Conservation (phyloP, 768 basidiomycete genomes). For the Auricularia auricula-judae region DNA sequence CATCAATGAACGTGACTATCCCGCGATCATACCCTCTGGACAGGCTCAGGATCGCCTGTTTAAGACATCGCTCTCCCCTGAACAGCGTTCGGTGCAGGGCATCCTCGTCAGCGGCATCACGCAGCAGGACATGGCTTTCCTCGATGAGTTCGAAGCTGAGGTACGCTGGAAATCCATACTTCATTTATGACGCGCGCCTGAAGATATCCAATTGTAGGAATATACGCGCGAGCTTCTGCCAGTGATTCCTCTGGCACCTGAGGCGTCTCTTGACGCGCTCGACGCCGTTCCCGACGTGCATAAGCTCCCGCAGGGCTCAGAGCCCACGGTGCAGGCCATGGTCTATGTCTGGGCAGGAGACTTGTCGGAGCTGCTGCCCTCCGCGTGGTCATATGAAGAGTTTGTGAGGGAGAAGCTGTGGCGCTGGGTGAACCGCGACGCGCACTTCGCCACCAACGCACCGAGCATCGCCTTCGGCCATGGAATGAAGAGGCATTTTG, state of each 20-base stretch:
- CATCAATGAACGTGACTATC: conserved; percentile 21
- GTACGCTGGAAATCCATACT: conserved; percentile 7
- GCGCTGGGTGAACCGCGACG: neutral
- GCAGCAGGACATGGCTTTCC: conserved; percentile 16
- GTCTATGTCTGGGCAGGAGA: neutral
- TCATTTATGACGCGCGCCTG: neutral
- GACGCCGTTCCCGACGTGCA: neutral
- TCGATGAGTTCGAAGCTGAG: conserved; percentile 30
- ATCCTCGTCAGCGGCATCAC: conserved; percentile 24
- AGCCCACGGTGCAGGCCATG: neutral
- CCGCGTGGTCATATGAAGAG: conserved; percentile 17
- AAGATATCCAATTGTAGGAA: neutral
- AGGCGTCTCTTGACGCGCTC: neutral
- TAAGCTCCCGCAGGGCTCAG: neutral
- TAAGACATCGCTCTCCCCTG: conserved; percentile 6
- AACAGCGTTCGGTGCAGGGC: conserved; percentile 24
- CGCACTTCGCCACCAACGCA: neutral
- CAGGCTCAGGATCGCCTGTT: conserved; percentile 11
- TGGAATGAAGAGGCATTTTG: conserved; percentile 20
- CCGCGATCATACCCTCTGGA: conserved; percentile 20
- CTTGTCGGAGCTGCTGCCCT: neutral
- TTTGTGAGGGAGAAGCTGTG: neutral
- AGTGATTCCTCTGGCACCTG: neutral
- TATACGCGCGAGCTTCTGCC: neutral
- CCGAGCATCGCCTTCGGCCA: conserved; percentile 14